These are phyloP conservation scores for Entrophospora sp. DNA, from an alignment of 192 early-diverging fungal species.

Conservation along the genomic window DNA sequence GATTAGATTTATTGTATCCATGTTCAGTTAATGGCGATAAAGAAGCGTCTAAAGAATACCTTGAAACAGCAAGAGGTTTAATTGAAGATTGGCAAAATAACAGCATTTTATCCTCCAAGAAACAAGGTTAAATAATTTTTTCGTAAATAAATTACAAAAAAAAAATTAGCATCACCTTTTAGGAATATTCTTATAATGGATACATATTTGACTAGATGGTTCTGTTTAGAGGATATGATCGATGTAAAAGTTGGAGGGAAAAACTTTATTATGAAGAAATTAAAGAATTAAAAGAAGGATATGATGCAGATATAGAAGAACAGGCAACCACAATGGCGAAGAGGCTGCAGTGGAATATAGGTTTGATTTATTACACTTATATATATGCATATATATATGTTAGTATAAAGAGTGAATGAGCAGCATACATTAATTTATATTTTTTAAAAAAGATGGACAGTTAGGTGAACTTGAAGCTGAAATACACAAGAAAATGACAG, in stretches of 20 bases:
- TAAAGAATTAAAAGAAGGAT: slow-evolving; percentile 14
- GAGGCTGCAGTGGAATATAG: slow-evolving; percentile 28
- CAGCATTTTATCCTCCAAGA: slow-evolving; percentile 25
- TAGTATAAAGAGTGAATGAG: too few species aligned
- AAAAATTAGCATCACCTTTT: too few species aligned
- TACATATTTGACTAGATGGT: slow-evolving; percentile 13
- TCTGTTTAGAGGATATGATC: neutral
- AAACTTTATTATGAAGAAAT: slow-evolving; percentile 17
- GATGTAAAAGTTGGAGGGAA: slow-evolving; percentile 1
- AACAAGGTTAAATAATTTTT: slow-evolving; percentile 26
- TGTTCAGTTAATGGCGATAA: neutral
- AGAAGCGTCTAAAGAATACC: slow-evolving; percentile 16
- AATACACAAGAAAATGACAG: slow-evolving; percentile 8
- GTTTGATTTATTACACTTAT: too few species aligned
- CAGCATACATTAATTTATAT: neutral
- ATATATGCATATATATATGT: too few species aligned
- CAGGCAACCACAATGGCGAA: slow-evolving; percentile 31
- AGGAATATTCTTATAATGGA: too few species aligned
- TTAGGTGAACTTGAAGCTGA: slow-evolving; percentile 4
- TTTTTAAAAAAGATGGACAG: neutral
- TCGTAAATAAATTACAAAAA: slow-evolving; percentile 16
- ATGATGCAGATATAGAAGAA: slow-evolving; percentile 27
- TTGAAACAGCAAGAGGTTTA: slow-evolving; percentile 25
- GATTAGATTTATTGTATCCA: slow-evolving; percentile 7
- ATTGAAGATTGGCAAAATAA: slow-evolving; percentile 27